A percentile compares a stretch with the other conserved stretches of the same genome.
phyloP scores from a whole-genome alignment of 176 grass and related monocot species.

The Carex myosuroides region DNA sequence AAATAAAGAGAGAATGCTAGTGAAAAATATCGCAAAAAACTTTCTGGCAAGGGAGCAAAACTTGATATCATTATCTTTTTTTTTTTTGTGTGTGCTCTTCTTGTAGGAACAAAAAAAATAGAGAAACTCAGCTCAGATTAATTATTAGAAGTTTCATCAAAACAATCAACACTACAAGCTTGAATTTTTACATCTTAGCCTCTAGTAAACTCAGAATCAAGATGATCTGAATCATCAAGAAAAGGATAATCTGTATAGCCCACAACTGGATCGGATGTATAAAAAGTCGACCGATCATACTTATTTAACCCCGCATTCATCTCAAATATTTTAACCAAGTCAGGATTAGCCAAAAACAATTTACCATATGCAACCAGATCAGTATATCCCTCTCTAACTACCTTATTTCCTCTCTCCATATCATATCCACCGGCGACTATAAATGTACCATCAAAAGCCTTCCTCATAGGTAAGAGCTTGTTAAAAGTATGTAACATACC shows the following conservation, averaged over 20 bases:
- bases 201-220: neutral
- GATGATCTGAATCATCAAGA: slow-evolving; percentile 17
- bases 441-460: slow-evolving; percentile 35
- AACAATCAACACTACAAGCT: neutral
- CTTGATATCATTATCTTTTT: neutral
- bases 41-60: neutral
- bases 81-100: neutral
- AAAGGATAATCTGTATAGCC: slow-evolving; percentile 51
- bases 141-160: neutral
- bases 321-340: slow-evolving; percentile 36
- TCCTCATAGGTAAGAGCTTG: slow-evolving; percentile 35
- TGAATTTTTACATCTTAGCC: neutral
- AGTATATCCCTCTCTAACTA: slow-evolving; percentile 30
- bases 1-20: neutral
- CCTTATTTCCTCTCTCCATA: slow-evolving; percentile 41
- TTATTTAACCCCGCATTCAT: slow-evolving; percentile 32
- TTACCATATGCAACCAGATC: slow-evolving; percentile 46
- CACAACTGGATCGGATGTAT: slow-evolving; percentile 31
- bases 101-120: neutral
- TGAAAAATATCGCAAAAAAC: neutral
- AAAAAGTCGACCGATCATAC: slow-evolving; percentile 44
- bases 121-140: neutral
- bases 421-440: slow-evolving; percentile 46
- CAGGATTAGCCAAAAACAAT: slow-evolving; percentile 54
- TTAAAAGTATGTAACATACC: slow-evolving; percentile 20